Percentiles rank a stretch among this genome's conserved stretches.
Evolutionary conservation across 495 filamentous ascomycete species (phyloP).

Genomic region (Terfezia boudieri): DNA sequence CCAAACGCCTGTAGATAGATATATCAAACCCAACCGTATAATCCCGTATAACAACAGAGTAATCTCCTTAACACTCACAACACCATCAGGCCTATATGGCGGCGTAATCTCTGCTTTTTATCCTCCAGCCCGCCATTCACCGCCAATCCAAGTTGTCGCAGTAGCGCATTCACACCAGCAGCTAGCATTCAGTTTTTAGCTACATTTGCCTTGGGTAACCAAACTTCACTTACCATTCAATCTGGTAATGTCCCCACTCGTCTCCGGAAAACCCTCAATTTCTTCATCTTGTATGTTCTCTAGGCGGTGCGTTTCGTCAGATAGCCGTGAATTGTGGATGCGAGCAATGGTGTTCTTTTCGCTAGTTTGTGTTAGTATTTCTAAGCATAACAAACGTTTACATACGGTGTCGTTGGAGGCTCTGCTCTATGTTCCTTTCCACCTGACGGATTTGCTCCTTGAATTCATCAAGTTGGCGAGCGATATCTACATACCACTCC

Average conservation of each 20-base stretch:
- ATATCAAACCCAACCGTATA: no score
- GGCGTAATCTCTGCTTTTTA: no score
- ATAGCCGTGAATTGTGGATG: conserved; percentile 2
- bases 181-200: neutral
- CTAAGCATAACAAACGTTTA: neutral
- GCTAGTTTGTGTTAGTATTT: neutral
- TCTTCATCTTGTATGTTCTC: conserved; percentile 1
- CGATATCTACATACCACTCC: neutral
- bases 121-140: no score
- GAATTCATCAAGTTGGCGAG: neutral
- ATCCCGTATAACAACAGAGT: no score
- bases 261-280: conserved; percentile 2
- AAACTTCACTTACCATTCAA: conserved; percentile 5
- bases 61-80: no score
- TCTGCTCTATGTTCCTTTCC: conserved; percentile 1
- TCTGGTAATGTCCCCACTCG: conserved; percentile 2
- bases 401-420: neutral
- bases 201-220: neutral
- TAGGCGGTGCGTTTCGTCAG: neutral
- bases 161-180: neutral
- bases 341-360: conserved; percentile 2
- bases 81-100: no score
- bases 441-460: neutral
- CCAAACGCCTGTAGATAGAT: no score
- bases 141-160: neutral